phyloP scores from a whole-genome alignment of 2,329 filamentous ascomycete species.

The Falciphora oryzae region DNA sequence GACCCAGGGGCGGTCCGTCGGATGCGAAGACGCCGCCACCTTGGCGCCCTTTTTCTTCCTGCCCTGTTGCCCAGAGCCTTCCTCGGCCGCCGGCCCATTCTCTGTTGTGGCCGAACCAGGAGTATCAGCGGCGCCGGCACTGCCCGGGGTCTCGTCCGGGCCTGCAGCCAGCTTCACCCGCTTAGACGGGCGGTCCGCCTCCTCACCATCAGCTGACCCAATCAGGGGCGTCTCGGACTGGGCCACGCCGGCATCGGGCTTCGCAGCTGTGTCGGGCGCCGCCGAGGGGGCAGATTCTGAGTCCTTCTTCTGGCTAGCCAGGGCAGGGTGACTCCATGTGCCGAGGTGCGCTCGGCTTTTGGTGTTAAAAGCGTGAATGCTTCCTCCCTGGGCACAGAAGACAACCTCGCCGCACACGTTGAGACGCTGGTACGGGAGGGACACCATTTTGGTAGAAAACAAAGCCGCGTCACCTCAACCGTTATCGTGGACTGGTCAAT shows the following conservation, averaged over 20 bases:
- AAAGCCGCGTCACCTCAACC: neutral
- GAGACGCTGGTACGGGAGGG: constrained; percentile 61
- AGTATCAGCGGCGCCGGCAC: neutral
- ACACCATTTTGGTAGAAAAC: constrained; percentile 25
- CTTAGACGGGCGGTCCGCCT: constrained; percentile 20
- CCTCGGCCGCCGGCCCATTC: constrained; percentile 12
- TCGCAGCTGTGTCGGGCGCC: neutral
- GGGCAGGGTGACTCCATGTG: constrained; percentile 50
- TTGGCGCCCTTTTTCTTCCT: constrained; percentile 31
- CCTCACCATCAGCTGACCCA: neutral
- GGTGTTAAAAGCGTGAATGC: constrained; percentile 62
- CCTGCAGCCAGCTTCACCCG: constrained; percentile 22
- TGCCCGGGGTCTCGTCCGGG: constrained; percentile 12
- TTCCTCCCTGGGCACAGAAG: constrained; percentile 67
- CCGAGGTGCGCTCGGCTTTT: constrained; percentile 52
- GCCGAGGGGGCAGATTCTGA: constrained; percentile 12
- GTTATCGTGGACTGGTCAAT: neutral
- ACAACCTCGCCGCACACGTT: constrained; percentile 50
- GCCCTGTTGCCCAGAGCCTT: constrained; percentile 12
- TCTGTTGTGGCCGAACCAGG: neutral
- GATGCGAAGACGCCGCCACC: constrained; percentile 22
- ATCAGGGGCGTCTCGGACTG: neutral
- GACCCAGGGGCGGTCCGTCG: constrained; percentile 56
- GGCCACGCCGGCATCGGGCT: constrained; percentile 22
- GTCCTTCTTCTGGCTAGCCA: constrained; percentile 21